Evolutionary conservation across 2,329 filamentous ascomycete species (phyloP).

Genomic region (Chrysoporthe austroafricana): DNA sequence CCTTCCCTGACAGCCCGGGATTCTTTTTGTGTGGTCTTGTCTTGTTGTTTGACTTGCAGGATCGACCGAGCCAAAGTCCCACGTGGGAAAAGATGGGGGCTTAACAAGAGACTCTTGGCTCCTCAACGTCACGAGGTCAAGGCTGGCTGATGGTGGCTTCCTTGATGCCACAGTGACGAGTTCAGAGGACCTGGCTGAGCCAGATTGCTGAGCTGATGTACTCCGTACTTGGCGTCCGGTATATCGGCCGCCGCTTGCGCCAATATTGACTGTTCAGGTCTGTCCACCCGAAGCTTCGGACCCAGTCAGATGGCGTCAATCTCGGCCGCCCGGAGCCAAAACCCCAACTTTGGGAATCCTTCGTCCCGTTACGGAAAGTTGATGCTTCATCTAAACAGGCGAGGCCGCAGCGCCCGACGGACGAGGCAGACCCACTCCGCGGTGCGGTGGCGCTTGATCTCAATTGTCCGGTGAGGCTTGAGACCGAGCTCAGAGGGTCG

Average conservation of each 20-base stretch:
- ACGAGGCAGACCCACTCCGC: constrained; percentile 19
- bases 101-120: not conserved
- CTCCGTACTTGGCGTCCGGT: not conserved
- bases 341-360: constrained; percentile 11
- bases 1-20: constrained; percentile 19
- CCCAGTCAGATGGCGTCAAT: constrained; percentile 22
- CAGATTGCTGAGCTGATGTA: no score
- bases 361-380: constrained; percentile 15
- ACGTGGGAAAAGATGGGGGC: constrained; percentile 6
- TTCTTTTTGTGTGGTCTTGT: constrained; percentile 6
- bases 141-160: not conserved
- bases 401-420: constrained; percentile 5
- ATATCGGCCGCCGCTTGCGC: not conserved
- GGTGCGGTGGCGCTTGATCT: constrained; percentile 16
- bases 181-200: not conserved
- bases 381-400: constrained; percentile 17
- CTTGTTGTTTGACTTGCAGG: constrained; percentile 22
- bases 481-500: not conserved
- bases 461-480: constrained; percentile 16
- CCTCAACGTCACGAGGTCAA: constrained; percentile 1
- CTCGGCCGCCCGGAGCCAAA: not conserved
- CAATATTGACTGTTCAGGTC: constrained; percentile 9
- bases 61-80: constrained; percentile 5
- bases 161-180: not conserved
- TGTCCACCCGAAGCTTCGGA: not conserved